A percentile compares a stretch with the other conserved stretches of the same genome.
Evolutionary conservation across 225 moss, liverwort and hornwort genomes (phyloP).

Genomic region (Sphagnum tenellum): DNA sequence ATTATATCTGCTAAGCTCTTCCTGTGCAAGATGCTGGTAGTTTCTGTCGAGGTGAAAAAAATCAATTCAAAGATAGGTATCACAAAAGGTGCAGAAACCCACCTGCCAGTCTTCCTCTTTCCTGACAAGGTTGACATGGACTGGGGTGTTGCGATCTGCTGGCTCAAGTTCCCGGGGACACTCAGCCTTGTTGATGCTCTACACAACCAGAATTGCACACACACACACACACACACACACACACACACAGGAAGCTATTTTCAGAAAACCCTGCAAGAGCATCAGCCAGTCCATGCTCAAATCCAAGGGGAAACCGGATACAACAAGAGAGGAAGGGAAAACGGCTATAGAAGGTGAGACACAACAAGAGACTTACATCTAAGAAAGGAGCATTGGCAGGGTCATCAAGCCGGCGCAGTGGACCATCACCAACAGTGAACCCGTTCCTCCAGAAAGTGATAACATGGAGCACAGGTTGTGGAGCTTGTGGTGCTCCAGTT

Average conservation of each 20-base stretch:
- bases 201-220: constrained; percentile 9
- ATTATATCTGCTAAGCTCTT: too few species aligned
- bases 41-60: too few species aligned
- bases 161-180: constrained; percentile 81
- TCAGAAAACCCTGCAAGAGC: too few species aligned
- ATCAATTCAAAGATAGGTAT: too few species aligned
- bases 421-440: constrained; percentile 74
- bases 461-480: constrained; percentile 58
- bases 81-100: background rate
- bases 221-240: background rate
- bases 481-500: constrained; percentile 16
- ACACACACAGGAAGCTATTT: background rate
- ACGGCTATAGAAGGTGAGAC: too few species aligned
- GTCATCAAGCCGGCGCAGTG: constrained; percentile 73
- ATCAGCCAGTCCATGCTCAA: too few species aligned
- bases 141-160: constrained; percentile 57
- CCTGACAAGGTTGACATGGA: constrained; percentile 80
- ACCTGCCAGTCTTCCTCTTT: constrained; percentile 84
- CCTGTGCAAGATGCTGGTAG: too few species aligned
- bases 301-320: too few species aligned
- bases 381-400: constrained; percentile 69
- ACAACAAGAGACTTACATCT: constrained; percentile 24
- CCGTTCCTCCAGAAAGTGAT: constrained; percentile 87
- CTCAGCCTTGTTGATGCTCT: constrained; percentile 89
- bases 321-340: too few species aligned